Conservation (phyloP, 495 filamentous ascomycete genomes). For the Aspergillus nidulans region DNA sequence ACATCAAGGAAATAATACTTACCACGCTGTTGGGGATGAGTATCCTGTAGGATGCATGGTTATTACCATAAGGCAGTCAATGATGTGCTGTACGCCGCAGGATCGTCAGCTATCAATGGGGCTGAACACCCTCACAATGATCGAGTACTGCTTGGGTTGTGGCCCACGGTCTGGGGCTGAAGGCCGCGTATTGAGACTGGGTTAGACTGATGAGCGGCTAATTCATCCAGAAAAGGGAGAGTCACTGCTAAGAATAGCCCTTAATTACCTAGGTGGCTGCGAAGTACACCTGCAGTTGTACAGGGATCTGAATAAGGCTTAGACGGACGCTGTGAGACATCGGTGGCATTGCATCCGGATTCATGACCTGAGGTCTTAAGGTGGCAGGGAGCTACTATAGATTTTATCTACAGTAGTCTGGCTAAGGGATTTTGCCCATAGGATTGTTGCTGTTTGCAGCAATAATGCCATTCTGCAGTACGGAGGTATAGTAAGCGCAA, state of each 20-base stretch:
- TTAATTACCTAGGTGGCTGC: not conserved
- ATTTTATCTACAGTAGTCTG: not conserved
- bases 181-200: not conserved
- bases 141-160: not conserved
- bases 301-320: not conserved
- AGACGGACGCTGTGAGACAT: not conserved
- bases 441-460: not conserved
- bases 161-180: not conserved
- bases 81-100: not conserved
- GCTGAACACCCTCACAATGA: not conserved
- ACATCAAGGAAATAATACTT: not conserved
- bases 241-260: not conserved
- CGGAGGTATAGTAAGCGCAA: not conserved
- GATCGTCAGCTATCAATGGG: not conserved
- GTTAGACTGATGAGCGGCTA: not conserved
- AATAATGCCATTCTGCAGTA: not conserved
- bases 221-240: not conserved
- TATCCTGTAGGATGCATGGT: not conserved
- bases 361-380: not conserved
- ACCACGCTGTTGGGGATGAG: too few relatives aligned
- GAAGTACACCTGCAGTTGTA: not conserved
- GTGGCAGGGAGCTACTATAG: not conserved
- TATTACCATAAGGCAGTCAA: not conserved
- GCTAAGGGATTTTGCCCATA: not conserved
- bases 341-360: not conserved